phyloP scores from a whole-genome alignment of 2,329 filamentous ascomycete genomes.

The Colletotrichum orbiculare region DNA sequence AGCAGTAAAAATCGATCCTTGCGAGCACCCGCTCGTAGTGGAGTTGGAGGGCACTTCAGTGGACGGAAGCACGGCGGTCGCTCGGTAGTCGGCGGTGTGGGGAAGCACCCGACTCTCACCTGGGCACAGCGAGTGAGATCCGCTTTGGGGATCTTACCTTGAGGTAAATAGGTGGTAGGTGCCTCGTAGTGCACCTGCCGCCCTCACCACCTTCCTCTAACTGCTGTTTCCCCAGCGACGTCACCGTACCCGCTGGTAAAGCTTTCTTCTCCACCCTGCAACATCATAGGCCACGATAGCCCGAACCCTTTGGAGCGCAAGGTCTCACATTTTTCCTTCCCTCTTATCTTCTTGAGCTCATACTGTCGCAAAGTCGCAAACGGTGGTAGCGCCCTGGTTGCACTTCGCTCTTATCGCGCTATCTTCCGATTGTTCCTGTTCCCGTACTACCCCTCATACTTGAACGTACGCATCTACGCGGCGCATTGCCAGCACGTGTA shows the following conservation, averaged over 20 bases:
- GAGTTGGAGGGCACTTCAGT: conserved; percentile 17
- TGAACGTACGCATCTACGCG: not conserved
- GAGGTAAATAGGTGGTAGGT: conserved; percentile 1
- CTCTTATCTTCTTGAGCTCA: conserved; percentile 22
- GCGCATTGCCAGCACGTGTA: conserved; percentile 13
- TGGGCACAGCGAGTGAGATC: too few species aligned
- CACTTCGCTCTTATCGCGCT: conserved; percentile 4
- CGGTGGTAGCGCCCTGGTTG: conserved; percentile 17
- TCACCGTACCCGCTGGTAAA: conserved; percentile 33
- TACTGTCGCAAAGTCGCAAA: conserved; percentile 31
- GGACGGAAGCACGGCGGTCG: conserved; percentile 21
- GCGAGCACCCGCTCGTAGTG: conserved; percentile 28
- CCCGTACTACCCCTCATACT: conserved; percentile 11
- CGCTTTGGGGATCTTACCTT: not conserved
- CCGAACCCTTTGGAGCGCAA: conserved; percentile 15
- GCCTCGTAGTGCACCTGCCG: not conserved
- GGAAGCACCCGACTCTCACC: not conserved
- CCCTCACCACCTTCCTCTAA: conserved; percentile 27
- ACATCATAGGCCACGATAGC: conserved; percentile 30
- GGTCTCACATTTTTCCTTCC: conserved; percentile 25
- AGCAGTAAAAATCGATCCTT: conserved; percentile 35
- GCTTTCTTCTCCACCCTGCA: conserved; percentile 31
- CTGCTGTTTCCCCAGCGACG: conserved; percentile 38
- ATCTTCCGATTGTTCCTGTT: conserved; percentile 4
- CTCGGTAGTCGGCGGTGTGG: conserved; percentile 25